Evolutionary conservation across 495 filamentous ascomycete genomes (phyloP).

Genomic region (Sabuloglossum arenarium): DNA sequence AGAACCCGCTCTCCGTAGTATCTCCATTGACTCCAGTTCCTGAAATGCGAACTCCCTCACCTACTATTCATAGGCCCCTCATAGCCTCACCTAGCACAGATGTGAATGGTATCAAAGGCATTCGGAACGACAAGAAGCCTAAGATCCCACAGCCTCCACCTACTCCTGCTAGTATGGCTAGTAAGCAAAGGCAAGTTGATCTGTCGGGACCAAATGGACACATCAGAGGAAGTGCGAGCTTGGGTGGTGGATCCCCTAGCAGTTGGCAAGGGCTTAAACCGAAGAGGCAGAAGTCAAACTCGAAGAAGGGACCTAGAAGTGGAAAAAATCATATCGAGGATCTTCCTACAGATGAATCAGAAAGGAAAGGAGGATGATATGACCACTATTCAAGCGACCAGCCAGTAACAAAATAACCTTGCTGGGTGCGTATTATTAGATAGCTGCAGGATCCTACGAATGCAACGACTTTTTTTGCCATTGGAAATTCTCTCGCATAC

Average conservation of each 20-base stretch:
- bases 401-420: background rate
- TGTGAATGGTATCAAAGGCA: background rate
- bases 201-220: background rate
- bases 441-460: background rate
- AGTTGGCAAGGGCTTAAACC: background rate
- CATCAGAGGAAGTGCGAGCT: background rate
- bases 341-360: slow-evolving; percentile 17
- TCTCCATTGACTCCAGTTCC: slow-evolving; percentile 25
- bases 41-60: slow-evolving; percentile 25
- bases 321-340: slow-evolving; percentile 6
- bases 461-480: background rate
- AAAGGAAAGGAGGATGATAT: slow-evolving; percentile 21
- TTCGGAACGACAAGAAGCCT: background rate
- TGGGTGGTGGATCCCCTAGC: background rate
- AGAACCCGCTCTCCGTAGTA: background rate
- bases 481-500: background rate
- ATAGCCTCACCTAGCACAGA: background rate
- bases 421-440: background rate
- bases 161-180: background rate
- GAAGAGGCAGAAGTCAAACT: background rate
- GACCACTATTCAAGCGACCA: background rate
- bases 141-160: background rate
- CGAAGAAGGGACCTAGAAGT: background rate
- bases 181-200: background rate
- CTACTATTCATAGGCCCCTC: slow-evolving; percentile 14